Percentiles rank a stretch among this genome's conserved stretches.
phyloP scores from a whole-genome alignment of 306 rosid genomes.

The Vigna nakashimae region DNA sequence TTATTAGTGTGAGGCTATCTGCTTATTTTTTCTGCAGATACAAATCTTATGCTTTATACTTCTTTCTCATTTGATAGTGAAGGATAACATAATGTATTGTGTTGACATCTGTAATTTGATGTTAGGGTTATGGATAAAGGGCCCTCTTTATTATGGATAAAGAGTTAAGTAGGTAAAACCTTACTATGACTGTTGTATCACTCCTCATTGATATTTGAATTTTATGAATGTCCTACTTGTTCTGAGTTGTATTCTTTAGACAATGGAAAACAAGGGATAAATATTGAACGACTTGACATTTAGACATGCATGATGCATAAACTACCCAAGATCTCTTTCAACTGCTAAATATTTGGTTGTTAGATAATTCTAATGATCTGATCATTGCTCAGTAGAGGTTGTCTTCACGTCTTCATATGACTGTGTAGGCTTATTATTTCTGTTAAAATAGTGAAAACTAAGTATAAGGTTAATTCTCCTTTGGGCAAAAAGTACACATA shows the following conservation, averaged over 20 bases:
- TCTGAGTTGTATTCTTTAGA: neutral
- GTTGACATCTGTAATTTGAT: constrained; percentile 15
- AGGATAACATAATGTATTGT: constrained; percentile 10
- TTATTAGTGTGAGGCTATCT: constrained; percentile 17
- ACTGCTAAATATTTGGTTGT: constrained; percentile 17
- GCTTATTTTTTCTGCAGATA: constrained; percentile 21
- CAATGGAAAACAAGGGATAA: neutral
- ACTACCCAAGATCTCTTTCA: neutral
- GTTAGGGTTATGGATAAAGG: neutral
- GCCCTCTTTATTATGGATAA: too few species aligned
- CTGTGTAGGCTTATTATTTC: neutral
- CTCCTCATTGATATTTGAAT: neutral
- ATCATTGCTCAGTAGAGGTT: neutral
- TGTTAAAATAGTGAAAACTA: too few species aligned
- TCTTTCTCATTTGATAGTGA: constrained; percentile 1
- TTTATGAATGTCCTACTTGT: neutral
- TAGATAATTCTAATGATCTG: constrained; percentile 24
- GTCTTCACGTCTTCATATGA: constrained; percentile 19
- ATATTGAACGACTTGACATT: constrained; percentile 19
- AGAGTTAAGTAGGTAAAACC: constrained; percentile 13
- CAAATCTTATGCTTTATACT: neutral
- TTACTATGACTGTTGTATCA: neutral
- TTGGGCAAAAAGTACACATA: too few species aligned
- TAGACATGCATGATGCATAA: neutral
- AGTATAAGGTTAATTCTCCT: too few species aligned